Base-by-base conservation (phyloP, 306 rosid species). In the Cicer pinnatifidum region DNA sequence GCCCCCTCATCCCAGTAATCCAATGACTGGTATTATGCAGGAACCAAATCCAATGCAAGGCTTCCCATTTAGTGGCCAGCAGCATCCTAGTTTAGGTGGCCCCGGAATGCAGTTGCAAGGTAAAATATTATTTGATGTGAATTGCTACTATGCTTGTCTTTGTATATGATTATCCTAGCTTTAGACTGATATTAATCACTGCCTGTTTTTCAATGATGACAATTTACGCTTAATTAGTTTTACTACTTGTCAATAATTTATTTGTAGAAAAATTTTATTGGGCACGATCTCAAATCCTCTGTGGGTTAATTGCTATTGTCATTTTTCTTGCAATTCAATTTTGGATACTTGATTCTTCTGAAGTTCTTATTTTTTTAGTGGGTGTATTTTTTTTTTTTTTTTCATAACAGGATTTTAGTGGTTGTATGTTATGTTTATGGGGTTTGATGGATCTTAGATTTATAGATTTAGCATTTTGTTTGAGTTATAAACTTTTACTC, bases 71-170 rank as follows among this genome's bases (percentile, higher is more conserved):
- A 66, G 16, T 57, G 86, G 90, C 78, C 88, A 83, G 66, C 93
- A 80, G 83, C 88, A 81, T 45, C 86, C 91, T 46, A 72, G 64
- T 75, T 86, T 87, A 67, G 89, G 89, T 44, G 87, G 91, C 58
- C 88, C 83, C 54, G 94, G 91, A 81, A 80, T 88, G 81, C 83
- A 83, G 37, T 73, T 76, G 10, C 90, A 90, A 78, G 99, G 99
- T 94, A 86, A 75, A 67, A n/a, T 62, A 44, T 54, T 74, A 33
- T 59, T 46, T 79, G 44, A 13, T 33, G 23, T 13, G 7, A 44
- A 68, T 9, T 45, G 16, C 44, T 6, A 28, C 11, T 20, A 44
- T 75, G 57, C 62, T 67, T 62, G 13, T 41, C 47, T 20, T 23
- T 63, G 28, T 37, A 12, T 35, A 12, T 35, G 13, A 69, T 62